Evolutionary conservation across 352 stramenopile species (phyloP).

Genomic region (Paralagenidium karlingii): DNA sequence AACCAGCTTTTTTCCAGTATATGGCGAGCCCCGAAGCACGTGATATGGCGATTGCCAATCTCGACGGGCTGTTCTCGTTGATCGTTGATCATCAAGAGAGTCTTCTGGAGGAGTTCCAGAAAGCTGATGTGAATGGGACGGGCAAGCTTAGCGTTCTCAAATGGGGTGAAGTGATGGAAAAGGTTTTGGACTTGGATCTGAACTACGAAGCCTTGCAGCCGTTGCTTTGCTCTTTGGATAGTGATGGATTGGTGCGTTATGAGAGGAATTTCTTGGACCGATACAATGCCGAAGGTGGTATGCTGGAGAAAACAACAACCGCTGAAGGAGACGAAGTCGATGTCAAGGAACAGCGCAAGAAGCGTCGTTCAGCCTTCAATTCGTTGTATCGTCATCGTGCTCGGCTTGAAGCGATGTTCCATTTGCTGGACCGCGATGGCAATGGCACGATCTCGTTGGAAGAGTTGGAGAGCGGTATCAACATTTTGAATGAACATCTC

Average conservation of each 20-base stretch:
- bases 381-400: constrained; percentile 70
- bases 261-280: constrained; percentile 46
- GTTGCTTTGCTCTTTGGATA: constrained; percentile 53
- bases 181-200: constrained; percentile 64
- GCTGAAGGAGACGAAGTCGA: background rate
- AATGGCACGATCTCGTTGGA: constrained; percentile 76
- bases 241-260: constrained; percentile 57
- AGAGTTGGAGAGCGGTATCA: constrained; percentile 67
- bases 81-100: constrained; percentile 64
- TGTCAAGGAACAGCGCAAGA: constrained; percentile 25
- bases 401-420: constrained; percentile 73
- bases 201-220: constrained; percentile 70
- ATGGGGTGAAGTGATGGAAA: constrained; percentile 63
- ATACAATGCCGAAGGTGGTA: constrained; percentile 50
- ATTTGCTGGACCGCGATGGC: constrained; percentile 62
- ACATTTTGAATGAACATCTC: constrained; percentile 69
- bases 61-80: constrained; percentile 77
- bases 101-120: constrained; percentile 45
- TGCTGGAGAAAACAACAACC: constrained; percentile 4
- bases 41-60: constrained; percentile 68
- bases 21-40: constrained; percentile 72
- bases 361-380: constrained; percentile 64
- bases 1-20: constrained; percentile 81
- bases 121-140: constrained; percentile 22
- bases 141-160: constrained; percentile 26